Evolutionary conservation across 805 yeast genomes (phyloP), one percentile per base, ranked within the genome.

Genomic region (Yarrowia phangngaensis): DNA sequence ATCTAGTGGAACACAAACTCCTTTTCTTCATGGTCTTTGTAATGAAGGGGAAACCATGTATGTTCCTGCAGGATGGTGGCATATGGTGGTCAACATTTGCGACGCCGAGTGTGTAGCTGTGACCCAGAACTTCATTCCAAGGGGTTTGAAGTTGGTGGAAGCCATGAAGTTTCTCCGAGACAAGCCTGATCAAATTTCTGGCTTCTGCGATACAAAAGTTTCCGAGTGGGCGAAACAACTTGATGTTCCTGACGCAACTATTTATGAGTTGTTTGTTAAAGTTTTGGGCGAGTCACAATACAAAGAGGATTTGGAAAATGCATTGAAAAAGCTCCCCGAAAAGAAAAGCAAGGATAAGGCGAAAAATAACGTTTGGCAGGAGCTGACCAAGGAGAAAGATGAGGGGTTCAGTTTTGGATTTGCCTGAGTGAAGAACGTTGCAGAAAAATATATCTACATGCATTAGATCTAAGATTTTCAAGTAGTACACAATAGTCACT

Each of bases 21-120:
- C 31, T 71, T 73, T 85, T 56, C 60, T 71, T 15, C 77, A 88
- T 15, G 92, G 86, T 0, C 70, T 88, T 11, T 83, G 94, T 0
- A 78, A 77, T 55, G 82, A 87, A 0, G 90, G 89, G 5, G 94
- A 89, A 61, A 82, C 87, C 53, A 75, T 87, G 72, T 78, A 83
- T 61, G 97, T 88, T 6, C 97, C 97, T 3, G 74, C 88, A n/a
- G 94, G 95, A 0, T 88, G 97, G 97, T 88, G 97, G 97, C 97
- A 88, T 69, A 70, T 80, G 36, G 97, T 89, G 22, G 84, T 88
- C n/a, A 88, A 88, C 58, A 59, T 88, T 9, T 29, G 35, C 6
- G 48, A 41, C 3, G 87, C 82, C 60, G 63, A 60, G 20, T 52
- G 61, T 31, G 79, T 88, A 14, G 97, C 96, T 0, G 65, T 88